Conservation (phyloP, 2,329 filamentous ascomycete species). For the Alternaria brassicae region DNA sequence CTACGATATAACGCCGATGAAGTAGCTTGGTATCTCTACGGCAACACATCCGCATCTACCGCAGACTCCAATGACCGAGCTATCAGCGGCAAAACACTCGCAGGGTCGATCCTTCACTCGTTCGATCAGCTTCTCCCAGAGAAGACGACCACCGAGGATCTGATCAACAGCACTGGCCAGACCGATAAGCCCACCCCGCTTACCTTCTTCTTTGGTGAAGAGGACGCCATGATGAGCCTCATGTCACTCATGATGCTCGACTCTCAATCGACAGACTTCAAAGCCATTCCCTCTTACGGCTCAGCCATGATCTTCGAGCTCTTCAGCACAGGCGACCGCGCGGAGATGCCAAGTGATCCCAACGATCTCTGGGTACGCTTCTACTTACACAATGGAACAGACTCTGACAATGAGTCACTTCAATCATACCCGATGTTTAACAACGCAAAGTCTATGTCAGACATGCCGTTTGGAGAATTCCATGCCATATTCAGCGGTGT, state of each 20-base stretch:
- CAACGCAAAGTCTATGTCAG: constrained; percentile 53
- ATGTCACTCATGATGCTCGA: constrained; percentile 38
- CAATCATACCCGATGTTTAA: constrained; percentile 60
- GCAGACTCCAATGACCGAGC: constrained; percentile 31
- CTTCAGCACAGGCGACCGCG: constrained; percentile 51
- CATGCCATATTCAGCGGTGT: constrained; percentile 53
- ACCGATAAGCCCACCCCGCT: constrained; percentile 51
- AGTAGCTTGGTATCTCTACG: constrained; percentile 53
- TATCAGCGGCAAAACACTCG: constrained; percentile 43
- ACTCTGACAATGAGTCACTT: constrained; percentile 48
- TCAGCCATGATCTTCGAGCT: constrained; percentile 53
- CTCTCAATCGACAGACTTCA: constrained; percentile 24
- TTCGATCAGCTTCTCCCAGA: constrained; percentile 30
- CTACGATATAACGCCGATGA: constrained; percentile 57
- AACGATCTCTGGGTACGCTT: constrained; percentile 63
- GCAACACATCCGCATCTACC: constrained; percentile 50
- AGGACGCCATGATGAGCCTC: constrained; percentile 43
- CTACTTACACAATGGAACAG: constrained; percentile 64
- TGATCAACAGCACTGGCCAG: background rate
- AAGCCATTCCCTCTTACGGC: constrained; percentile 35
- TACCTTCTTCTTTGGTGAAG: constrained; percentile 51
- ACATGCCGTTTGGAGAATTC: constrained; percentile 62
- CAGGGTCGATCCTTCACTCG: constrained; percentile 33
- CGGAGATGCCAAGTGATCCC: constrained; percentile 47
- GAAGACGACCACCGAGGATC: constrained; percentile 9